Base-by-base conservation (phyloP, 2,329 filamentous ascomycete genomes). In the Alternaria conjuncta region DNA sequence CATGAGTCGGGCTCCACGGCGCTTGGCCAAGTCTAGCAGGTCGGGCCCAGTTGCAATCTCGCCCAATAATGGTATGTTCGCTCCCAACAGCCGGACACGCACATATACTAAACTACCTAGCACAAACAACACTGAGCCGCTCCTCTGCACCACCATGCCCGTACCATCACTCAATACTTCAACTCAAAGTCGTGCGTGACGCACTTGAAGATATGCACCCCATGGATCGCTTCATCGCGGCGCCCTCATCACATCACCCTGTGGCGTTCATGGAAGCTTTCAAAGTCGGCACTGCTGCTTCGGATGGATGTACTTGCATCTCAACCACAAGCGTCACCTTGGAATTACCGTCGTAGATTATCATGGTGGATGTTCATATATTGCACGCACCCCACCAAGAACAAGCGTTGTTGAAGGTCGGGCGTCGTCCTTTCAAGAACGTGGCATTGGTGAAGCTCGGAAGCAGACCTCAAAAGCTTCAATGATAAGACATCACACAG, bases 301-400 rank as follows among this genome's bases (percentile, higher is more conserved):
- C 60, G 9, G 60, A 36, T 28, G 55, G 60, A 21, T 62, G 60
- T 25, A 55, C 60, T 6, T 62, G 60, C 49, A 46, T 18, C 28
- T 43, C 54, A n/a, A 30, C 21, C 12, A 30, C 47, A 2, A 7
- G 20, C 6, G n/a, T 15, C 8, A 23, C 30, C 6, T n/a, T 62
- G 30, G 12, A 28, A 13, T 21, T 41, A 25, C 15, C 15, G n/a
- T 20, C 60, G 7, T 23, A 18, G 30, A 46, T 13, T 3, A 13
- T 25, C 9, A 15, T 45, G 15, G 13, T 26, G 32, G 9, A 30
- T 21, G 11, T n/a, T 43, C 5, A 13, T n/a, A 26, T 11, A 13
- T 15, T 12, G n/a, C 15, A 5, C 21, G 30, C 20, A 10, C 15
- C 8, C 28, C 15, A 53, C 5, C 11, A 20, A 25, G 30, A 41